These are phyloP conservation scores for Isatis tinctoria DNA, from an alignment of 345 rosid species.

Conservation along the genomic window DNA sequence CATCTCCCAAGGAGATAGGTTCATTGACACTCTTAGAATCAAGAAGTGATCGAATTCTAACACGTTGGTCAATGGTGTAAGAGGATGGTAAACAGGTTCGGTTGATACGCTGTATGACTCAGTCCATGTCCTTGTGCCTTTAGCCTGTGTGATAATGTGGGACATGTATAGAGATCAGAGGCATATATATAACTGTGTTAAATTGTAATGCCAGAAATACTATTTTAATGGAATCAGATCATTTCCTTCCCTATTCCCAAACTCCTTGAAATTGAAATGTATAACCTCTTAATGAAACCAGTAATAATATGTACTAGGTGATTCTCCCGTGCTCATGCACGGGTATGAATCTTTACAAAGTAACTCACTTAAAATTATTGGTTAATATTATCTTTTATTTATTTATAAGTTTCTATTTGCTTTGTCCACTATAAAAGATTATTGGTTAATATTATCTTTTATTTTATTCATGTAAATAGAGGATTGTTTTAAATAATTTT, in stretches of 20 bases:
- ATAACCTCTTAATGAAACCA: neutral
- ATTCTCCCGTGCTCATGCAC: no score
- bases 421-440: no score
- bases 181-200: slow-evolving; percentile 1
- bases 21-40: slow-evolving; percentile 45
- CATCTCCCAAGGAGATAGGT: slow-evolving; percentile 43
- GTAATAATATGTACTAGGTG: neutral
- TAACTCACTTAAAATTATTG: no score
- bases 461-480: no score
- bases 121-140: slow-evolving; percentile 1
- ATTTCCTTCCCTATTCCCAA: neutral
- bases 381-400: no score
- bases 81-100: slow-evolving; percentile 2
- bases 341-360: no score
- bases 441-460: no score
- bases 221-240: neutral
- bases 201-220: neutral
- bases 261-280: neutral
- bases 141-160: slow-evolving; percentile 17
- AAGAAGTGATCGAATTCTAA: slow-evolving; percentile 12
- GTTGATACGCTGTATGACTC: neutral
- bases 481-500: no score
- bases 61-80: neutral
- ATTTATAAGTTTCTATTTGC: no score
- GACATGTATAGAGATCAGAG: slow-evolving; percentile 1